A percentile compares a stretch with the other conserved stretches of the same genome.
These are phyloP conservation scores for Plectosphaerella sp. DNA, from an alignment of 2,329 filamentous ascomycete species.

Conservation along the genomic window DNA sequence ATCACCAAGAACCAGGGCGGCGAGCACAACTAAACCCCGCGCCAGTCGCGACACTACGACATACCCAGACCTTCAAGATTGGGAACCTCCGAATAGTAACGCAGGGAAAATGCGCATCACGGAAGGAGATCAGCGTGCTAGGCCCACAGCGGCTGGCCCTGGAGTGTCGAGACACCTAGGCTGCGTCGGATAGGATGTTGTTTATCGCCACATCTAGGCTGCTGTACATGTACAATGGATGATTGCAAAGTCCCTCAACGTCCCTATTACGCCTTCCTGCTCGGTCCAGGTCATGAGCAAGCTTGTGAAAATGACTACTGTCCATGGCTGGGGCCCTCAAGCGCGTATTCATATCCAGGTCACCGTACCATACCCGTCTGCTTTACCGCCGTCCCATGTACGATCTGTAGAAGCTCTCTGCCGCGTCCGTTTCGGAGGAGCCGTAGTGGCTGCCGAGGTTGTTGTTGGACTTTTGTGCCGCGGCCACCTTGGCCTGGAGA, in stretches of 20 bases:
- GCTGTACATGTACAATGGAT: constrained; percentile 33
- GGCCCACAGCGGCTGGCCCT: no score
- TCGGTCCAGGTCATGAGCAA: neutral
- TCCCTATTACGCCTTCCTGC: no score
- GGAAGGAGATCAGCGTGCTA: no score
- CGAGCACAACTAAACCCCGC: constrained; percentile 53
- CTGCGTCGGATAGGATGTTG: no score
- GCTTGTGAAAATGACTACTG: neutral
- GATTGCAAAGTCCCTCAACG: neutral
- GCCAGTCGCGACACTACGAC: no score
- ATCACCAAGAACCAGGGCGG: constrained; percentile 69
- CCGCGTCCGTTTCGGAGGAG: constrained; percentile 63
- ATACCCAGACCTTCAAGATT: no score
- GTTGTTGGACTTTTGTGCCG: constrained; percentile 75
- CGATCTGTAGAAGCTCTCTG: constrained; percentile 87
- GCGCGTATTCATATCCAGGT: constrained; percentile 10
- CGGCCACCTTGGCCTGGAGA: constrained; percentile 75
- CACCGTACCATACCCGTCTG: no score
- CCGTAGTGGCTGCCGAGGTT: constrained; percentile 53
- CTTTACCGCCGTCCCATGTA: constrained; percentile 69
- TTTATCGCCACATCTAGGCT: constrained; percentile 18
- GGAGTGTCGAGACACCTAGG: no score
- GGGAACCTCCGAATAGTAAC: no score
- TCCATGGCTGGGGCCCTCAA: neutral
- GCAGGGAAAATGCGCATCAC: no score